Evolutionary conservation across 1,284 basidiomycete species (phyloP).

Genomic region (Tetrapyrgos nigripes): DNA sequence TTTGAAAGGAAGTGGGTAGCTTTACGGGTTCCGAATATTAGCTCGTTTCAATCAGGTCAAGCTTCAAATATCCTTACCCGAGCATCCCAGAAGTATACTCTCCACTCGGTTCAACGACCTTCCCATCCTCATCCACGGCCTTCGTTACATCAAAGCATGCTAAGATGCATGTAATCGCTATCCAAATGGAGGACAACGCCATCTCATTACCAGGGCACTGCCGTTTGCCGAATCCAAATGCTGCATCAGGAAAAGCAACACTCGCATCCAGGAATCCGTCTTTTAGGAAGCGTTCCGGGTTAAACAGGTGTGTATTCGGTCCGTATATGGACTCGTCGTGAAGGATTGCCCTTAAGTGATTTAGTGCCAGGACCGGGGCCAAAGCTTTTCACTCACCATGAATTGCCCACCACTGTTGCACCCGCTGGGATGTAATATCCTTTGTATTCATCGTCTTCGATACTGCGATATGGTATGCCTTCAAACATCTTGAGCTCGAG

Average conservation of each 20-base stretch:
- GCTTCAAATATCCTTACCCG: neutral
- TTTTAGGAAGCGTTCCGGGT: constrained; percentile 5
- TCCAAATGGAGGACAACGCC: neutral
- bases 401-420: constrained; percentile 4
- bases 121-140: neutral
- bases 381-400: constrained; percentile 1
- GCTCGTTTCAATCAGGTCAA: neutral
- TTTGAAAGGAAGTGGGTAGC: constrained; percentile 11
- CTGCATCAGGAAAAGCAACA: neutral
- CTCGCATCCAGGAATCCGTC: constrained; percentile 1
- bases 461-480: neutral
- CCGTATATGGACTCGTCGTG: constrained; percentile 3
- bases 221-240: constrained; percentile 9
- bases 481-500: neutral
- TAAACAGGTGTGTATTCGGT: constrained; percentile 3
- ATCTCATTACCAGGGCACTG: neutral
- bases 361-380: neutral
- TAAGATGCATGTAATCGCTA: neutral
- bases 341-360: neutral
- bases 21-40: no score
- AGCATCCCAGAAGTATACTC: constrained; percentile 7
- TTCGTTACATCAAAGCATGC: neutral
- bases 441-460: constrained; percentile 9
- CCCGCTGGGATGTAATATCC: constrained; percentile 10
- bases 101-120: neutral